phyloP scores from a whole-genome alignment of 1,139 yeast species.

The Blastobotrys raffinosifermentans region DNA sequence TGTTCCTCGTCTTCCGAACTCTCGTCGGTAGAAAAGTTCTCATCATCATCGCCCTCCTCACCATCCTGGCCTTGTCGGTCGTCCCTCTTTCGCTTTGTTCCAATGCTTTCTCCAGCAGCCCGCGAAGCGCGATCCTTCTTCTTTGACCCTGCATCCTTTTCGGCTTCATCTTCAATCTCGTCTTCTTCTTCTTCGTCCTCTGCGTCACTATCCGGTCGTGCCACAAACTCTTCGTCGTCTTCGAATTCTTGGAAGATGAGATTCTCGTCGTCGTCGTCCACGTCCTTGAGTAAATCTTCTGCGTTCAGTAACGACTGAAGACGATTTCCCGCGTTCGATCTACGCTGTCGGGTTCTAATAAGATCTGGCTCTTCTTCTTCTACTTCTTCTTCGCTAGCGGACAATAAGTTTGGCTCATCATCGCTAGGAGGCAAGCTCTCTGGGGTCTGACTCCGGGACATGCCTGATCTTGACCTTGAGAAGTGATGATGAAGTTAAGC shows the following conservation, averaged over 20 bases:
- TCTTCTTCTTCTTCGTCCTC: conserved; percentile 19
- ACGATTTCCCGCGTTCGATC: conserved; percentile 89
- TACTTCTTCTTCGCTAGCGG: neutral
- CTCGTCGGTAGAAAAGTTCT: conserved; percentile 24
- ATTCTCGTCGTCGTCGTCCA: conserved; percentile 54
- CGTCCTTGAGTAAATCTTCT: conserved; percentile 48
- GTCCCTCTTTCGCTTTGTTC: conserved; percentile 6
- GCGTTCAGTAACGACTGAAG: conserved; percentile 66
- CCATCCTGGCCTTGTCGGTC: conserved; percentile 8
- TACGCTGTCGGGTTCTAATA: conserved; percentile 63
- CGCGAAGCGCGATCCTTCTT: conserved; percentile 21
- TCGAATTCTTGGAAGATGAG: conserved; percentile 80
- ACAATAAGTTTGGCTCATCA: too few species aligned
- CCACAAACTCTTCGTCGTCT: conserved; percentile 65
- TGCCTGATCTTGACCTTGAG: neutral
- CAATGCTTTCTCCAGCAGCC: neutral
- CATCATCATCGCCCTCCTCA: conserved; percentile 22
- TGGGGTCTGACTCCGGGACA: neutral
- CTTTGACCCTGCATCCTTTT: conserved; percentile 6
- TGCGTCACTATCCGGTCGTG: conserved; percentile 16
- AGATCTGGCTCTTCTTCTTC: conserved; percentile 15
- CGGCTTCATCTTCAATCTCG: conserved; percentile 12
- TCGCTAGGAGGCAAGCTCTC: too few species aligned
- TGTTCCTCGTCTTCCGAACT: conserved; percentile 25
- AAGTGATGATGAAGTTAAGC: neutral